Evolutionary conservation across 176 grass and related monocot genomes (phyloP).

Genomic region (Alloteropsis semialata): DNA sequence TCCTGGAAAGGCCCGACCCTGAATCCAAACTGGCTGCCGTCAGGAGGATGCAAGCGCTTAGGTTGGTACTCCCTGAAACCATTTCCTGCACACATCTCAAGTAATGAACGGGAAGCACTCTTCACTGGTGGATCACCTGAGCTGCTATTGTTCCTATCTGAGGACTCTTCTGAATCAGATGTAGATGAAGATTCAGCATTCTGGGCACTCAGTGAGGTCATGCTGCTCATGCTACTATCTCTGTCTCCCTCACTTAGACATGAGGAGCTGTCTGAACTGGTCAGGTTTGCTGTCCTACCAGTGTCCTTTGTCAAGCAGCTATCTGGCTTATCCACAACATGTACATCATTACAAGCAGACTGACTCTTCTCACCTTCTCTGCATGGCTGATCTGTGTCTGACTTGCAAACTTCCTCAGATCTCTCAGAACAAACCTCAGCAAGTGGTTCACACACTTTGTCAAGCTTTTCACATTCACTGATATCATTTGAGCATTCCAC

Average conservation of each 20-base stretch:
- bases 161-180: constrained; percentile 80
- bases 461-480: constrained; percentile 8
- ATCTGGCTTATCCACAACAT: constrained; percentile 14
- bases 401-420: constrained; percentile 27
- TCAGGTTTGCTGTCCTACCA: constrained; percentile 10
- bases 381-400: constrained; percentile 8
- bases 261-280: constrained; percentile 70
- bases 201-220: constrained; percentile 58
- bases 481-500: constrained; percentile 22
- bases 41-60: constrained; percentile 12
- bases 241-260: constrained; percentile 78
- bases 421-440: constrained; percentile 24
- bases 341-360: constrained; percentile 12
- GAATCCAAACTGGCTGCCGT: constrained; percentile 25
- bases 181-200: constrained; percentile 71
- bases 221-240: constrained; percentile 60
- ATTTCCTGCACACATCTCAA: constrained; percentile 38
- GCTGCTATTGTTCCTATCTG: constrained; percentile 37
- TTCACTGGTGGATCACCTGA: constrained; percentile 24
- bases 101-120: constrained; percentile 31
- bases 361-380: constrained; percentile 14
- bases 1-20: constrained; percentile 23
- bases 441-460: not conserved
- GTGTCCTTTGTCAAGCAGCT: constrained; percentile 33
- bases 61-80: constrained; percentile 45